These are phyloP conservation scores for Suhomyces faveliae DNA, from an alignment of 805 yeast species.

Conservation along the genomic window DNA sequence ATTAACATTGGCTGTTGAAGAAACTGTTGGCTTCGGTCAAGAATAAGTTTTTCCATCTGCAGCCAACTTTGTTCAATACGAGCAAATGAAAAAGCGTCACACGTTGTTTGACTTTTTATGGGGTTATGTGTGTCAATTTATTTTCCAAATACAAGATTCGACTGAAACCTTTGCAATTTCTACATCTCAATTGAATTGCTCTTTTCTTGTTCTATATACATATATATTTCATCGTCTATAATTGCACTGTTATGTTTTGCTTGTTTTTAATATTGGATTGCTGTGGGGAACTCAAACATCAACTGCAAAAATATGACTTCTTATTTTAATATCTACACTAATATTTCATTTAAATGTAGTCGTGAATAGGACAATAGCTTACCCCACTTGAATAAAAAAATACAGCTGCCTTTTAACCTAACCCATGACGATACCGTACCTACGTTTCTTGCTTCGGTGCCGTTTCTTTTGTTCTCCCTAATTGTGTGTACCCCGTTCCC, in stretches of 20 bases:
- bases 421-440: not conserved
- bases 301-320: not conserved
- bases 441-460: not conserved
- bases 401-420: not conserved
- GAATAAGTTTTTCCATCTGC: slow-evolving; percentile 52
- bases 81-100: not conserved
- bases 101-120: not conserved
- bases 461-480: not conserved
- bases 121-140: not conserved
- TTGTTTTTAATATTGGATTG: slow-evolving; percentile 1
- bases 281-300: not conserved
- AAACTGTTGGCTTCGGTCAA: slow-evolving; percentile 98
- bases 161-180: not conserved
- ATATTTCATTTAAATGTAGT: not conserved
- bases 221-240: not conserved
- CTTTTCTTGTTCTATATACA: not conserved
- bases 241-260: slow-evolving; percentile 2
- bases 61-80: not conserved
- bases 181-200: not conserved
- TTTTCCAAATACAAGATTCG: not conserved
- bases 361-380: not conserved
- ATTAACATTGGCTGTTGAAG: slow-evolving; percentile 94
- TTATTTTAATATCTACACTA: not conserved
- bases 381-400: not conserved
- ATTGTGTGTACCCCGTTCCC: not conserved